phyloP scores from a whole-genome alignment of 495 filamentous ascomycete species.

The Astrothelium subdiscretum region DNA sequence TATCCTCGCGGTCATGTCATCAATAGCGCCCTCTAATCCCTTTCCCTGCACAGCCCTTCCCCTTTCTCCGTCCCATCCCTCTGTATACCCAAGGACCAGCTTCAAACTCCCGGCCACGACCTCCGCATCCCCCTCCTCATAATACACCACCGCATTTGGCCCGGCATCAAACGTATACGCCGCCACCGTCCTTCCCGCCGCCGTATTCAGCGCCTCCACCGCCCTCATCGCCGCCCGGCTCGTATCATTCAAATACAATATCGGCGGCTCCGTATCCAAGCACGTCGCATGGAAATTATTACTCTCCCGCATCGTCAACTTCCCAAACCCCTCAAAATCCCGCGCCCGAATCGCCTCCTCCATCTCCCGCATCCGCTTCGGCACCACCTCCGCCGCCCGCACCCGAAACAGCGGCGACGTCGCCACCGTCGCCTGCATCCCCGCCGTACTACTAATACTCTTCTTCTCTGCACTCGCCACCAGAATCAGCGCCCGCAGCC shows the following conservation, averaged over 20 bases:
- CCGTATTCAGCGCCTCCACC: slow-evolving; percentile 77
- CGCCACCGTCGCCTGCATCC: slow-evolving; percentile 91
- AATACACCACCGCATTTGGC: slow-evolving; percentile 94
- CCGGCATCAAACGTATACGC: slow-evolving; percentile 98
- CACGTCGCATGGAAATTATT: slow-evolving; percentile 95
- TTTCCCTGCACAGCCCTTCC: slow-evolving; percentile 40
- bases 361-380: slow-evolving; percentile 75
- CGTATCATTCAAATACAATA: slow-evolving; percentile 97
- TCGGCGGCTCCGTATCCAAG: slow-evolving; percentile 87
- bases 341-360: slow-evolving; percentile 60
- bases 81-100: slow-evolving; percentile 31
- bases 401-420: slow-evolving; percentile 73
- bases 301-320: slow-evolving; percentile 88
- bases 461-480: slow-evolving; percentile 92
- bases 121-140: slow-evolving; percentile 61
- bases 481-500: slow-evolving; percentile 82
- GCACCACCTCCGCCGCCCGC: slow-evolving; percentile 63
- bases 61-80: slow-evolving; percentile 38
- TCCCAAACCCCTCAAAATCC: slow-evolving; percentile 80
- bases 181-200: slow-evolving; percentile 58
- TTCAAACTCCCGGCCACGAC: slow-evolving; percentile 63
- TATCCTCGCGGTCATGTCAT: slow-evolving; percentile 38
- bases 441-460: slow-evolving; percentile 76
- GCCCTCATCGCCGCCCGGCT: slow-evolving; percentile 71
- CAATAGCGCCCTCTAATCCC: slow-evolving; percentile 33